Evolutionary conservation across 2,329 filamentous ascomycete genomes (phyloP).

Genomic region (Diaporthe citri): DNA sequence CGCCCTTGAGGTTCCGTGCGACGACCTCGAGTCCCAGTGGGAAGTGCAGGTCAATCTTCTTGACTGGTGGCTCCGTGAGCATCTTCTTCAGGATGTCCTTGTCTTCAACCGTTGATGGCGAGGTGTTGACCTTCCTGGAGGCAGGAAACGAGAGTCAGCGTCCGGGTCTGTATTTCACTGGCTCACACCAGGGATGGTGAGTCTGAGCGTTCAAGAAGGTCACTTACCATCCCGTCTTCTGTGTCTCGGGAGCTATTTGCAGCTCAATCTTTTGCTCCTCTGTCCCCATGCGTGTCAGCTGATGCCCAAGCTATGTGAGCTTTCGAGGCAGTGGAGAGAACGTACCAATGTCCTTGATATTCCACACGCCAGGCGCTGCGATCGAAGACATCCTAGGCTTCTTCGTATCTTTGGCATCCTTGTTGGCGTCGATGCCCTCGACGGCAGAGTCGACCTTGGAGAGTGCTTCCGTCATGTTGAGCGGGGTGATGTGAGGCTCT

Average conservation of each 20-base stretch:
- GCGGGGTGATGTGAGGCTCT: slow-evolving; percentile 44
- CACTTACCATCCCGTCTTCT: slow-evolving; percentile 87
- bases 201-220: neutral
- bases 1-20: slow-evolving; percentile 91
- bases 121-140: slow-evolving; percentile 92
- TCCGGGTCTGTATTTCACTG: neutral
- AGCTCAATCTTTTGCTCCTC: slow-evolving; percentile 81
- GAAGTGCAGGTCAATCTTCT: slow-evolving; percentile 95
- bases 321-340: slow-evolving; percentile 40
- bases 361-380: slow-evolving; percentile 78
- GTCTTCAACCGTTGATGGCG: slow-evolving; percentile 82
- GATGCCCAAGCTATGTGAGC: neutral
- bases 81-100: slow-evolving; percentile 85
- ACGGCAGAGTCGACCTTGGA: slow-evolving; percentile 94
- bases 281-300: slow-evolving; percentile 52
- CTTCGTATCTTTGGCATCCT: slow-evolving; percentile 75
- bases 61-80: slow-evolving; percentile 85
- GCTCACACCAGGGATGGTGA: neutral
- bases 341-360: slow-evolving; percentile 89
- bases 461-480: slow-evolving; percentile 69
- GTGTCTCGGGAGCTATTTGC: slow-evolving; percentile 83
- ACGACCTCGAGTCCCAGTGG: slow-evolving; percentile 88
- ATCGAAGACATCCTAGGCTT: slow-evolving; percentile 80
- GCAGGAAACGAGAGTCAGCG: neutral
- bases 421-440: slow-evolving; percentile 79